Percentiles rank a stretch among this genome's conserved stretches.
Conservation (phyloP, 1,139 yeast genomes). For the Magnusiomyces suaveolens region DNA sequence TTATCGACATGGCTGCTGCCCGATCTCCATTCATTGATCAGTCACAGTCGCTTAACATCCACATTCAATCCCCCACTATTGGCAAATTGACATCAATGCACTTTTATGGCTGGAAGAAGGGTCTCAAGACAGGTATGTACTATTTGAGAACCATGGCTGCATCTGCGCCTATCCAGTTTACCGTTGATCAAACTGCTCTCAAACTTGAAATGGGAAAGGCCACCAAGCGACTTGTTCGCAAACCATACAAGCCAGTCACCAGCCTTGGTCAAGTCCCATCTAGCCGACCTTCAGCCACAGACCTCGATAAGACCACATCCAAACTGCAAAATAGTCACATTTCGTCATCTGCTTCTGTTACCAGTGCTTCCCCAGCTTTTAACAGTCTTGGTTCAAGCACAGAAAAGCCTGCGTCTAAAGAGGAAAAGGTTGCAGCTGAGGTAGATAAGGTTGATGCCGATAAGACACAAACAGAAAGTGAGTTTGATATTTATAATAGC, state of each 20-base stretch:
- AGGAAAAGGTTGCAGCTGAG: not conserved
- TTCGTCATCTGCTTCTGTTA: not conserved
- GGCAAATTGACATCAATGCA: constrained; percentile 81
- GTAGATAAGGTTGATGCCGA: not conserved
- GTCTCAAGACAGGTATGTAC: constrained; percentile 88
- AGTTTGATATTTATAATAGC: constrained; percentile 72
- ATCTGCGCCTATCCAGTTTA: constrained; percentile 85
- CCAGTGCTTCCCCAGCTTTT: not conserved
- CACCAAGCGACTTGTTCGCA: constrained; percentile 29
- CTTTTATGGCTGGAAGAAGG: constrained; percentile 83
- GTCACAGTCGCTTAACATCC: constrained; percentile 75
- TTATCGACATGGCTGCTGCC: constrained; percentile 83
- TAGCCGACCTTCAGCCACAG: not conserved
- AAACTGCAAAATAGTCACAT: not conserved
- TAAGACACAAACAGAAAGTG: constrained; percentile 14
- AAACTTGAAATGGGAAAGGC: constrained; percentile 27
- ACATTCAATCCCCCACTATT: constrained; percentile 62
- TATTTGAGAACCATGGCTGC: constrained; percentile 91
- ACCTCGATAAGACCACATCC: not conserved
- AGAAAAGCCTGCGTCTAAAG: not conserved
- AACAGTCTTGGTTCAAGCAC: not conserved
- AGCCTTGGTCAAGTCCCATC: constrained; percentile 31
- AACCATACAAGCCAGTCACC: constrained; percentile 27
- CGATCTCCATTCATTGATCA: constrained; percentile 83
- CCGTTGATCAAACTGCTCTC: constrained; percentile 56